Evolutionary conservation across 331 rosid genomes (phyloP), one percentile per base, ranked within the genome.

Genomic region (Cydonia oblonga): DNA sequence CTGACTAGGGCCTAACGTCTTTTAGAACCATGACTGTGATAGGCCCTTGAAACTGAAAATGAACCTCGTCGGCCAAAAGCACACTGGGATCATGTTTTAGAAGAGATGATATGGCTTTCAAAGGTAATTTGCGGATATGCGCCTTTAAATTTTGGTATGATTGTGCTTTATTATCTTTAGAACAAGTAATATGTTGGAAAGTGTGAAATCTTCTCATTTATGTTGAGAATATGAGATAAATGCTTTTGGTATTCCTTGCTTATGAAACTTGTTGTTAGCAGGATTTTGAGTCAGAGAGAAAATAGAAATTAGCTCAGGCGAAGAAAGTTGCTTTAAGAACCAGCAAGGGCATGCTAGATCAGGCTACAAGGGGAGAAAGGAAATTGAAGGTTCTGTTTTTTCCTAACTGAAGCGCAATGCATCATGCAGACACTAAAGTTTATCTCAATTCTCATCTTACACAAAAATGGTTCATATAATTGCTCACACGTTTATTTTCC

Each of bases 1-100:
- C n/a, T n/a, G n/a, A n/a, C n/a, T n/a, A n/a, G n/a, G n/a, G n/a
- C n/a, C n/a, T n/a, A n/a, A n/a, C n/a, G n/a, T n/a, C n/a, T n/a
- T n/a, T n/a, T n/a, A n/a, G n/a, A n/a, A n/a, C n/a, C n/a, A n/a
- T 75, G 70, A 75, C 73, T 66, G 56, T 81, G 59, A 77, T 84
- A 95, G 99, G 90, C 89, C 60, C 90, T 89, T 81, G 98, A 95
- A 84, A 90, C 88, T 89, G 84, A 92, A 13, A 86, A 81, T 79
- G 98, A 95, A 74, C 96, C 91, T 66, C 84, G 81, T 11, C 93
- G 97, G 51, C 96, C 96, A 54, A 95, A 95, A 84, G 81, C 96
- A 64, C 99, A 95, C 73, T 95, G 99, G 99, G 99, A 95, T 85
- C 97, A 95, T 89, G 99, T 95, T 76, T 89, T 95, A 66, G 99